Conservation (phyloP, 768 basidiomycete genomes). For the Tephrocybe rancida region DNA sequence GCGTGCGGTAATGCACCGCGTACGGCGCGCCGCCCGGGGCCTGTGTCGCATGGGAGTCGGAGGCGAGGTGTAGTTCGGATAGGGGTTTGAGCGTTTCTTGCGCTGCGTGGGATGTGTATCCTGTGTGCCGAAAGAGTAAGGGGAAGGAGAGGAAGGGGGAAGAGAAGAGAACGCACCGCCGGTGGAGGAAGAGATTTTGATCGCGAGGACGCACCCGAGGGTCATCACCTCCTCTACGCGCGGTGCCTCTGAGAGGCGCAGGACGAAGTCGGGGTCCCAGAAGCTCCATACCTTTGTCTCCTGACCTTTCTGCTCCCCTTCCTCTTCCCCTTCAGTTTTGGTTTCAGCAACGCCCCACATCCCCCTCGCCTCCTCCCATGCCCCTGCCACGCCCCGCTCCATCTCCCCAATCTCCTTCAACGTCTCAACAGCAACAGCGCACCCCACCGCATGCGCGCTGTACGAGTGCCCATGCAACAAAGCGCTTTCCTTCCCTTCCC, state of each 20-base stretch:
- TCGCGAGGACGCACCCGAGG: constrained; percentile 81
- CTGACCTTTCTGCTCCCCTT: constrained; percentile 6
- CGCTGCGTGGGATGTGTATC: constrained; percentile 66
- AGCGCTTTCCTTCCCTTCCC: constrained; percentile 79
- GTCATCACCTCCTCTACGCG: constrained; percentile 81
- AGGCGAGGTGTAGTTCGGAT: constrained; percentile 25
- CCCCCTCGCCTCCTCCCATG: constrained; percentile 60
- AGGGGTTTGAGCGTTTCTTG: constrained; percentile 60
- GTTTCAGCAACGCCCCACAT: constrained; percentile 51
- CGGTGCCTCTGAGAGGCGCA: constrained; percentile 55
- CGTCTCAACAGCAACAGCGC: constrained; percentile 86
- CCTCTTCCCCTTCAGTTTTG: constrained; percentile 46
- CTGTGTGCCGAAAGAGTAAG: constrained; percentile 25
- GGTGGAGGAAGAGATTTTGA: constrained; percentile 64
- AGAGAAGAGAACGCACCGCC: constrained; percentile 46
- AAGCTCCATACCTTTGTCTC: constrained; percentile 71
- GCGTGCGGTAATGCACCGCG: constrained; percentile 81
- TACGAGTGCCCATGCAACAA: constrained; percentile 95
- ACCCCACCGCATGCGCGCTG: constrained; percentile 92
- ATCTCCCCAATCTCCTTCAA: constrained; percentile 63
- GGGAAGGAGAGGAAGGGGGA: neutral
- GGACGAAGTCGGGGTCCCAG: constrained; percentile 80
- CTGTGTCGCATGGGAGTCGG: constrained; percentile 29
- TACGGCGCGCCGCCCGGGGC: constrained; percentile 60
- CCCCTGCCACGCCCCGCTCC: constrained; percentile 23